These are phyloP conservation scores for Excoecaria cochinchinensis DNA, from an alignment of 345 rosid species.

Conservation along the genomic window DNA sequence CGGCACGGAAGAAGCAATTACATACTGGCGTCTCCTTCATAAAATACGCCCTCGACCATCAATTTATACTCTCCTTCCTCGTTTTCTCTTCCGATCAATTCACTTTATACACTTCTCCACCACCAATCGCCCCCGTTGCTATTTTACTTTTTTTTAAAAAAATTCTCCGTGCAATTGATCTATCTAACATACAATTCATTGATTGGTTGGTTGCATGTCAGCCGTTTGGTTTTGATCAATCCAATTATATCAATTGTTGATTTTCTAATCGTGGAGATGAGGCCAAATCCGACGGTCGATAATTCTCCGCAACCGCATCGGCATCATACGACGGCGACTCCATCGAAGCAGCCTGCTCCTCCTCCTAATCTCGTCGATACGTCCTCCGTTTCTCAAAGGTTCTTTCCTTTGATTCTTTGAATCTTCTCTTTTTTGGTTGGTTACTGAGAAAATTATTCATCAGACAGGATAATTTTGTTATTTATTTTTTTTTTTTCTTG, in stretches of 20 bases:
- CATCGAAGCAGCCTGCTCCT: conserved; percentile 44
- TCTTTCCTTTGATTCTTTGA: background rate
- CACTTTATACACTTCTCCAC: too few species aligned
- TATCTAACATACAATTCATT: background rate
- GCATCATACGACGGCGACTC: conserved; percentile 29
- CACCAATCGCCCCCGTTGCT: too few species aligned
- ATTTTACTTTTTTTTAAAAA: too few species aligned
- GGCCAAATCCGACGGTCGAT: conserved; percentile 43
- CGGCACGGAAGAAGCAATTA: too few species aligned
- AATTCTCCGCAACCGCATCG: conserved; percentile 36
- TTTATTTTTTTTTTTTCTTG: background rate
- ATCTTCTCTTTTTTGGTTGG: background rate
- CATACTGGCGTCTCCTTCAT: too few species aligned
- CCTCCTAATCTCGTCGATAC: conserved; percentile 40
- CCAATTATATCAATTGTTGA: background rate
- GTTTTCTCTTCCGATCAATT: too few species aligned
- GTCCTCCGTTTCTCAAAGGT: conserved; percentile 57
- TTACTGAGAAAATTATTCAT: background rate
- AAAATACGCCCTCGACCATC: too few species aligned
- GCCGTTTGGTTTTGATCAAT: conserved; percentile 1
- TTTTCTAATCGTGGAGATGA: conserved; percentile 44
- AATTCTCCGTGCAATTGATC: background rate
- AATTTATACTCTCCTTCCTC: too few species aligned
- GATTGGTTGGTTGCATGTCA: background rate
- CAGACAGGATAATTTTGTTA: background rate